Evolutionary conservation across 106 monocot genomes (phyloP).

Genomic region (Gastrodia elata): DNA sequence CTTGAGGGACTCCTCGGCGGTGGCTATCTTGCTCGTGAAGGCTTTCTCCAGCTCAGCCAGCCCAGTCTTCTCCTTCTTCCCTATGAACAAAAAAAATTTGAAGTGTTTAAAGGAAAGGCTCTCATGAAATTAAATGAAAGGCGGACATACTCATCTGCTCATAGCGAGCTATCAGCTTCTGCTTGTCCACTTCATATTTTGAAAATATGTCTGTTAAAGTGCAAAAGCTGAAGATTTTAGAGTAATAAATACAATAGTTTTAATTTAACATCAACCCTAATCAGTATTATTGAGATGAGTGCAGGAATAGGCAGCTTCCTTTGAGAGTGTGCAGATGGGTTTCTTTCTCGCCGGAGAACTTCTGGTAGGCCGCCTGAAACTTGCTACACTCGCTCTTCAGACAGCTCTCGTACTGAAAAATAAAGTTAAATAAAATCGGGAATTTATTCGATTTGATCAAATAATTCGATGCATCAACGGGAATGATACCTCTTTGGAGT

Average conservation of each 20-base stretch:
- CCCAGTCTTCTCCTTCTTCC: constrained; percentile 66
- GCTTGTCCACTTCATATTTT: constrained; percentile 75
- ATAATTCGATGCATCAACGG: not conserved
- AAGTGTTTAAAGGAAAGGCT: not conserved
- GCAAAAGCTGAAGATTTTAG: not conserved
- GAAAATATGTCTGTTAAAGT: constrained; percentile 53
- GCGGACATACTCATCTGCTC: constrained; percentile 58
- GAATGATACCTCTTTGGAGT: constrained; percentile 47
- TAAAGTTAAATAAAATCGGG: not conserved
- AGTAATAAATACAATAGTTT: not conserved
- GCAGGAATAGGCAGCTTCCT: constrained; percentile 21
- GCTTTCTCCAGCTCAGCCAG: constrained; percentile 59
- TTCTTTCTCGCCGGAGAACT: constrained; percentile 53
- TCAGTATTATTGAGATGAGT: not conserved
- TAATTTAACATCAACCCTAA: no score
- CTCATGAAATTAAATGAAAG: not conserved
- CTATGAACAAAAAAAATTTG: constrained; percentile 19
- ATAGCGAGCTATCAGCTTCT: constrained; percentile 47
- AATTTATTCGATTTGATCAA: not conserved
- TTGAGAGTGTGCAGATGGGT: constrained; percentile 43
- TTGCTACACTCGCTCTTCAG: constrained; percentile 52
- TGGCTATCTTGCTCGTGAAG: constrained; percentile 51
- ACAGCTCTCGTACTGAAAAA: constrained; percentile 46
- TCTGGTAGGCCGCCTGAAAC: constrained; percentile 47
- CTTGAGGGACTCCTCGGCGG: constrained; percentile 62